phyloP scores from a whole-genome alignment of 208 protist species.

The Crithidia mellificae region DNA sequence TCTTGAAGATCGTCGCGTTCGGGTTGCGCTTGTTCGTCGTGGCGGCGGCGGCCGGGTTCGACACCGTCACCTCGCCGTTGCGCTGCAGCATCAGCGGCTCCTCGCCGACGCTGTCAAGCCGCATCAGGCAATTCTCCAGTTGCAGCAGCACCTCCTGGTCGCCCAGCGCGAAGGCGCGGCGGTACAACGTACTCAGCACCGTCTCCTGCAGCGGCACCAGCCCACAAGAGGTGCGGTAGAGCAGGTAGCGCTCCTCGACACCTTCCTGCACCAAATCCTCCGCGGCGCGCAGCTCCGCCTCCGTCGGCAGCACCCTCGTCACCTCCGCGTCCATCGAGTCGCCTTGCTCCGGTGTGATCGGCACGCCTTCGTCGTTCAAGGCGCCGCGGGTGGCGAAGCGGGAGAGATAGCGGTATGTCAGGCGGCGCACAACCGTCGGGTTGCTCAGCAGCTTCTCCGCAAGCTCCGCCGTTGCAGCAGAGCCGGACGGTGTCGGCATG shows the following conservation, averaged over 20 bases:
- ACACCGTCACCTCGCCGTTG: slow-evolving; percentile 24
- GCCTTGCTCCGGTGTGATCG: slow-evolving; percentile 10
- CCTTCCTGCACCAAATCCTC: slow-evolving; percentile 56
- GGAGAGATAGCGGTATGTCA: slow-evolving; percentile 42
- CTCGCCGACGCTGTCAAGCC: slow-evolving; percentile 31
- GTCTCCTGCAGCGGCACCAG: slow-evolving; percentile 68
- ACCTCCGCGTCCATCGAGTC: slow-evolving; percentile 23
- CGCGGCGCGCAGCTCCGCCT: slow-evolving; percentile 33
- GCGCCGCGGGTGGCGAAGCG: slow-evolving; percentile 36
- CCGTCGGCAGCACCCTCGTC: slow-evolving; percentile 8
- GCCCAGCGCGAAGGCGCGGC: slow-evolving; percentile 60
- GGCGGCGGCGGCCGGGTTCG: slow-evolving; percentile 13
- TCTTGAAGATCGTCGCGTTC: slow-evolving; percentile 13
- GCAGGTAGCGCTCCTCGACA: slow-evolving; percentile 75
- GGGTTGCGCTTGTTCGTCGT: neutral
- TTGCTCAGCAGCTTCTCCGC: slow-evolving; percentile 44
- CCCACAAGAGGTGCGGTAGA: slow-evolving; percentile 64
- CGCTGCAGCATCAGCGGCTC: slow-evolving; percentile 32
- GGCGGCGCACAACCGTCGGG: slow-evolving; percentile 29
- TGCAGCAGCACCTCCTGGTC: slow-evolving; percentile 63
- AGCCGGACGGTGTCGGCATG: neutral
- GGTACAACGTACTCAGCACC: slow-evolving; percentile 75
- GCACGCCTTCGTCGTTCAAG: slow-evolving; percentile 32
- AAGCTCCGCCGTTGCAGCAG: slow-evolving; percentile 5
- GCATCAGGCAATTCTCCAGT: slow-evolving; percentile 79